Evolutionary conservation across 1,284 basidiomycete species (phyloP).

Genomic region (Puccinia horiana): DNA sequence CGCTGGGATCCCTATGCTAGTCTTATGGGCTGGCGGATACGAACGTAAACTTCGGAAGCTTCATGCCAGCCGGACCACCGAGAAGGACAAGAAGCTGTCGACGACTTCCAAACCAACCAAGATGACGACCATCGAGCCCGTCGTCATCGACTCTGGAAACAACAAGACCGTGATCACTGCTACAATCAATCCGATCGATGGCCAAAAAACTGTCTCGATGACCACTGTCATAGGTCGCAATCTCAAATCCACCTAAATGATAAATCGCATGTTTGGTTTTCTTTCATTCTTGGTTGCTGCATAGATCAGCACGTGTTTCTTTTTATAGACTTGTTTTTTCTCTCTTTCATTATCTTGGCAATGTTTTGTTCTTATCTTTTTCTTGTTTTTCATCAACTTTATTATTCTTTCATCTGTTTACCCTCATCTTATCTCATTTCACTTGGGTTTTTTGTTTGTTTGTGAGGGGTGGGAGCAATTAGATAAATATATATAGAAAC

Average conservation of each 20-base stretch:
- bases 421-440: too few relatives aligned
- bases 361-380: too few relatives aligned
- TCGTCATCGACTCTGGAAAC: slow-evolving; percentile 6
- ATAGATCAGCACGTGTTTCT: too few relatives aligned
- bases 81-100: neutral
- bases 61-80: neutral
- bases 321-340: too few relatives aligned
- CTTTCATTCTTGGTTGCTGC: too few relatives aligned
- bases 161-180: neutral
- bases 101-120: neutral
- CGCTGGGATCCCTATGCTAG: slow-evolving; percentile 13
- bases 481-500: too few relatives aligned
- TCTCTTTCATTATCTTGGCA: too few relatives aligned
- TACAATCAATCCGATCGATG: neutral
- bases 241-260: neutral
- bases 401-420: too few relatives aligned
- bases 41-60: slow-evolving; percentile 14
- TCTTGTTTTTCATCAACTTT: too few relatives aligned
- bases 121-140: neutral
- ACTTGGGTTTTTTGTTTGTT: too few relatives aligned
- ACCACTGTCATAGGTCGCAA: neutral
- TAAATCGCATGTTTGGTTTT: neutral
- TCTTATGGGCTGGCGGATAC: slow-evolving; percentile 20
- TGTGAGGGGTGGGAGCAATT: too few relatives aligned
- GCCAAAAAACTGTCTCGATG: neutral